Percentiles rank a stretch among this genome's conserved stretches.
phyloP scores from a whole-genome alignment of 176 grass and related monocot species.

The Alloteropsis semialata region DNA sequence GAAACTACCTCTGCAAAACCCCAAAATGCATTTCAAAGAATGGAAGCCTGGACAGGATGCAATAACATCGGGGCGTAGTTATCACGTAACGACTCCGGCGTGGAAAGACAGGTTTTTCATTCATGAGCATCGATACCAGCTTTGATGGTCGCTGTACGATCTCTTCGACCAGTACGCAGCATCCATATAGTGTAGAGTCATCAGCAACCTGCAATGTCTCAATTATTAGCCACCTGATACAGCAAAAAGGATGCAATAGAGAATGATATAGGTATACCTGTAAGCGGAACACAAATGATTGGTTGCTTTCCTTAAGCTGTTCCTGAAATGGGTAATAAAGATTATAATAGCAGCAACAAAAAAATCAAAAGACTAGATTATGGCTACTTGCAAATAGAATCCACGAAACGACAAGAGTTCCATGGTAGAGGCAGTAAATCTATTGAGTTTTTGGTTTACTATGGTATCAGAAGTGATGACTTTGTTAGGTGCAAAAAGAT shows the following conservation, averaged over 20 bases:
- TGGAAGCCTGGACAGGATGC: constrained; percentile 91
- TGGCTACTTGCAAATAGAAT: constrained; percentile 11
- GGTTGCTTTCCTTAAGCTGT: constrained; percentile 93
- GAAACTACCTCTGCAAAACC: constrained; percentile 74
- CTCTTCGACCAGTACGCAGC: constrained; percentile 95
- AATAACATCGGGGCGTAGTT: constrained; percentile 91
- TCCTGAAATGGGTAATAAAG: constrained; percentile 62
- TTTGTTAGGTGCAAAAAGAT: background rate
- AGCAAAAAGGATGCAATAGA: background rate
- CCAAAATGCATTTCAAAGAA: constrained; percentile 99
- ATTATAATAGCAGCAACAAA: constrained; percentile 15
- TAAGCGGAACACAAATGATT: constrained; percentile 96
- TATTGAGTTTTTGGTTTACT: background rate
- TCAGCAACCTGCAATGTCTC: constrained; percentile 73
- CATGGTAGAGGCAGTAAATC: background rate
- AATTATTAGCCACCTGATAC: constrained; percentile 33
- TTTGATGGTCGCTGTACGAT: constrained; percentile 90
- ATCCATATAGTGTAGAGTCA: constrained; percentile 94
- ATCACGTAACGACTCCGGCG: constrained; percentile 77
- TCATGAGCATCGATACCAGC: constrained; percentile 77
- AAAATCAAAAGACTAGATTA: constrained; percentile 16
- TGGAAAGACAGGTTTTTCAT: constrained; percentile 50
- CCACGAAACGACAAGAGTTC: background rate
- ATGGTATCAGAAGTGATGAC: background rate
- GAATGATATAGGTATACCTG: constrained; percentile 60